Conservation (phyloP, 2,329 filamentous ascomycete species). For the Exophiala aquamarina region DNA sequence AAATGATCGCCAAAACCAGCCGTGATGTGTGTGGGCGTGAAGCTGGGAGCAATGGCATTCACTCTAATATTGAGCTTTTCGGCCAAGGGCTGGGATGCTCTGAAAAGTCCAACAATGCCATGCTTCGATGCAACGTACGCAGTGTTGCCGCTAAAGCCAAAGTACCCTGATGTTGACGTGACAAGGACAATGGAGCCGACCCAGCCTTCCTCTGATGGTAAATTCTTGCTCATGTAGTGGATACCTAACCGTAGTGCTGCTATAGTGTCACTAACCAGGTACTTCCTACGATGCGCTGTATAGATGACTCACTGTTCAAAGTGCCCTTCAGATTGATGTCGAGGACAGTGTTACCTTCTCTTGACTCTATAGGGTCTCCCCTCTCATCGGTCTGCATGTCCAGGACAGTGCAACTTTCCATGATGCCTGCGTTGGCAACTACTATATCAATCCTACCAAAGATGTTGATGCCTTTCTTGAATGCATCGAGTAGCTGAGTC, state of each 20-base stretch:
- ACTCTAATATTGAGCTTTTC: conserved; percentile 38
- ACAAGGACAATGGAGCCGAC: conserved; percentile 41
- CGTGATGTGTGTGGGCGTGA: conserved; percentile 49
- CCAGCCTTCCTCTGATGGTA: conserved; percentile 8
- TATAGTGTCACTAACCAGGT: conserved; percentile 27
- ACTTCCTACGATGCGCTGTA: not conserved
- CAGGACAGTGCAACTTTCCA: conserved; percentile 30
- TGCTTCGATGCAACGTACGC: conserved; percentile 48
- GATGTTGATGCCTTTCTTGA: conserved; percentile 31
- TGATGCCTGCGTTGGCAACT: conserved; percentile 39
- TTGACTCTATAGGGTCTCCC: conserved; percentile 31
- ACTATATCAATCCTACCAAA: conserved; percentile 43
- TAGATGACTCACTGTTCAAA: conserved; percentile 40
- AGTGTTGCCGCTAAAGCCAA: conserved; percentile 43
- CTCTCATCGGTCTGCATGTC: not conserved
- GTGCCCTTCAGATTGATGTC: conserved; percentile 48
- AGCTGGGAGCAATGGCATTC: conserved; percentile 50
- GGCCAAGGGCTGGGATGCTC: conserved; percentile 38
- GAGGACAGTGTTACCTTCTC: conserved; percentile 33
- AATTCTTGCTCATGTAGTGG: conserved; percentile 28
- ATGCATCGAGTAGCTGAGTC: conserved; percentile 36
- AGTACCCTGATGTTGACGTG: conserved; percentile 45
- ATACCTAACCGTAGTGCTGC: conserved; percentile 36
- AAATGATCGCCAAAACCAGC: conserved; percentile 40
- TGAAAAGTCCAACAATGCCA: conserved; percentile 41